A percentile compares a stretch with the other conserved stretches of the same genome.
Evolutionary conservation across 345 rosid species (phyloP).

Genomic region (thale cress (Arabidopsis thaliana)): DNA sequence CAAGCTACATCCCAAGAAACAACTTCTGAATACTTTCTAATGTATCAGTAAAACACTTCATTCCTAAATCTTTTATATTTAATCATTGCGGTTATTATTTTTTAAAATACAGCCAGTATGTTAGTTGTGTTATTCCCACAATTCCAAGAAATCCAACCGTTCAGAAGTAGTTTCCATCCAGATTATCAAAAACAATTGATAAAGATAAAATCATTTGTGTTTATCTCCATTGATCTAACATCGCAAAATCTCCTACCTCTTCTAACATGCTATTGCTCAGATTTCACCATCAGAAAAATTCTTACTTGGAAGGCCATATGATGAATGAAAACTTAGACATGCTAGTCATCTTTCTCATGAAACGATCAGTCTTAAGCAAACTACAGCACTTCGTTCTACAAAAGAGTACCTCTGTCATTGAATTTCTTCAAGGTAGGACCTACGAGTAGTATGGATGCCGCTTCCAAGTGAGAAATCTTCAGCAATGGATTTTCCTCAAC

Average conservation of each 20-base stretch:
- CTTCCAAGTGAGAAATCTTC: conserved; percentile 94
- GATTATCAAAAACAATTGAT: not conserved
- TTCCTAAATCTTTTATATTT: not conserved
- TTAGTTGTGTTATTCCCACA: conserved; percentile 10
- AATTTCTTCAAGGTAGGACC: conserved; percentile 96
- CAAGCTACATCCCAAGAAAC: conserved; percentile 13
- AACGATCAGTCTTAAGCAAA: conserved; percentile 6
- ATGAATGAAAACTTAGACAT: conserved; percentile 14
- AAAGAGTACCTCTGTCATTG: conserved; percentile 86
- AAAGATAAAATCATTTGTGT: not conserved
- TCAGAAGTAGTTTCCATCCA: conserved; percentile 15
- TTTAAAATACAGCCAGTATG: conserved; percentile 9
- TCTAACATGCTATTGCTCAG: not conserved
- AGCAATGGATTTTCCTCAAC: conserved; percentile 97
- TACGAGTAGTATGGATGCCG: conserved; percentile 90
- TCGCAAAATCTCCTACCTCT: conserved; percentile 11
- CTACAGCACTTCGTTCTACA: conserved; percentile 22
- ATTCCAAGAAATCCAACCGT: not conserved
- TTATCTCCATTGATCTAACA: conserved; percentile 24
- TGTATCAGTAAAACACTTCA: conserved; percentile 9
- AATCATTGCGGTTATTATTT: not conserved
- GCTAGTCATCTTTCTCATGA: conserved; percentile 15
- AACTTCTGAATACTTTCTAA: conserved; percentile 14
- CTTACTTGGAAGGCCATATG: conserved; percentile 9
- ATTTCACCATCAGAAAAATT: conserved; percentile 16